A percentile compares a stretch with the other conserved stretches of the same genome.
Evolutionary conservation across 495 filamentous ascomycete genomes (phyloP).

Genomic region (Xylaria sp.): DNA sequence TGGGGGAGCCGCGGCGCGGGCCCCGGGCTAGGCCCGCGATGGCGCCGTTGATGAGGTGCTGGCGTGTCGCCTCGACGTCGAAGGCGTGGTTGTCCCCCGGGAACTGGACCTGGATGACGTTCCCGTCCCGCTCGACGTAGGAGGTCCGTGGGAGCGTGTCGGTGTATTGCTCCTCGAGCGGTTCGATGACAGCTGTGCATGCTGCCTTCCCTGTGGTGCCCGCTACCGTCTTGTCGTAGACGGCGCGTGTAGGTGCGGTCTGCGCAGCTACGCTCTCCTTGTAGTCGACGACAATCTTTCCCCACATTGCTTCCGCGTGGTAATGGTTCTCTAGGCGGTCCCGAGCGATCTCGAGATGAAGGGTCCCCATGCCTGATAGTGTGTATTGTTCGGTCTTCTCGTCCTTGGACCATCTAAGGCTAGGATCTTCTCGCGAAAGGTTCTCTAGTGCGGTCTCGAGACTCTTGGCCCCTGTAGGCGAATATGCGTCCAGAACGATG

Average conservation of each 20-base stretch:
- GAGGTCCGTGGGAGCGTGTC: conserved; percentile 39
- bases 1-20: conserved; percentile 74
- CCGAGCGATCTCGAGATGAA: conserved; percentile 95
- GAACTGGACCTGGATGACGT: conserved; percentile 66
- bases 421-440: conserved; percentile 91
- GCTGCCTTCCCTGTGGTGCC: conserved; percentile 80
- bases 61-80: conserved; percentile 64
- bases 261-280: conserved; percentile 72
- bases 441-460: conserved; percentile 77
- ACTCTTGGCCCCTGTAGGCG: conserved; percentile 75
- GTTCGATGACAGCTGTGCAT: conserved; percentile 72
- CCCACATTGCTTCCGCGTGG: conserved; percentile 88
- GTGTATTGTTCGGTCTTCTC: conserved; percentile 93
- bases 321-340: conserved; percentile 88
- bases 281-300: conserved; percentile 95
- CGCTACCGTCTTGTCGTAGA: conserved; percentile 80
- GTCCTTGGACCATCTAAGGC: conserved; percentile 82
- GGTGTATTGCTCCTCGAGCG: conserved; percentile 56
- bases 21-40: conserved; percentile 87
- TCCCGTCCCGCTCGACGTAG: conserved; percentile 57
- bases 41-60: conserved; percentile 76
- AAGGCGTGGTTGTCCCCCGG: conserved; percentile 55
- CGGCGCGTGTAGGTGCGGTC: conserved; percentile 60
- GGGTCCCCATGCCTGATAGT: conserved; percentile 93
- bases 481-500: conserved; percentile 86